A percentile compares a stretch with the other conserved stretches of the same genome.
phyloP scores from a whole-genome alignment of 2,329 filamentous ascomycete species.

The Arthrobotrys sphaeroides region DNA sequence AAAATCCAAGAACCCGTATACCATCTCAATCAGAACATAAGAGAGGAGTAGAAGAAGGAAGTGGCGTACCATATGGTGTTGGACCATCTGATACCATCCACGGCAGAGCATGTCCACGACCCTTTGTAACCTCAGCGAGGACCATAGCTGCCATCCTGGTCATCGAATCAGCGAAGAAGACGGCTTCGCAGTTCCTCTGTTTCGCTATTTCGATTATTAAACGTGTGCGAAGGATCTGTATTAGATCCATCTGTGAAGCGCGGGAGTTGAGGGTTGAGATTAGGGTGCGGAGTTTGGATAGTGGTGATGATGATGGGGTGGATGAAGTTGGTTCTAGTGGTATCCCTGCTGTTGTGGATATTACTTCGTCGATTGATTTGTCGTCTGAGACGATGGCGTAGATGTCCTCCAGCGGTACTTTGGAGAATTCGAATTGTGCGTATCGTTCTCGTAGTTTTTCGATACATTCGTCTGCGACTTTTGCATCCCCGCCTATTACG shows the following conservation, averaged over 20 bases:
- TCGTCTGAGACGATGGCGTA: constrained; percentile 64
- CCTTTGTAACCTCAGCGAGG: constrained; percentile 88
- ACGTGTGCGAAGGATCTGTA: constrained; percentile 75
- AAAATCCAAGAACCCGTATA: not conserved
- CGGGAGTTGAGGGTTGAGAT: constrained; percentile 74
- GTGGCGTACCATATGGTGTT: constrained; percentile 66
- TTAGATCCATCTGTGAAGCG: constrained; percentile 78
- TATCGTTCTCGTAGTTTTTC: constrained; percentile 69
- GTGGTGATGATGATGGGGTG: not conserved
- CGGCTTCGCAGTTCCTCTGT: constrained; percentile 70
- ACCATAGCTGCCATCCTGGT: constrained; percentile 87
- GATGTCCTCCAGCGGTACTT: constrained; percentile 72
- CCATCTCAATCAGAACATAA: not conserved
- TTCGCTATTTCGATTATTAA: constrained; percentile 75
- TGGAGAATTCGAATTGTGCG: constrained; percentile 71
- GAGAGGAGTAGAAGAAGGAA: constrained; percentile 2
- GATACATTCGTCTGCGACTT: constrained; percentile 59
- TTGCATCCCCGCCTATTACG: constrained; percentile 14
- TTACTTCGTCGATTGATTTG: constrained; percentile 58
- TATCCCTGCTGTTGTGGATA: not conserved
- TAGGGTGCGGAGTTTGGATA: constrained; percentile 66
- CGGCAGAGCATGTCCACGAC: constrained; percentile 82
- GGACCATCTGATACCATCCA: constrained; percentile 82
- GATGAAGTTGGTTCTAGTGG: not conserved
- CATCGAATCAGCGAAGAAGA: constrained; percentile 86